phyloP scores from a whole-genome alignment of 2,329 filamentous ascomycete genomes.

The Fusarium equiseti region DNA sequence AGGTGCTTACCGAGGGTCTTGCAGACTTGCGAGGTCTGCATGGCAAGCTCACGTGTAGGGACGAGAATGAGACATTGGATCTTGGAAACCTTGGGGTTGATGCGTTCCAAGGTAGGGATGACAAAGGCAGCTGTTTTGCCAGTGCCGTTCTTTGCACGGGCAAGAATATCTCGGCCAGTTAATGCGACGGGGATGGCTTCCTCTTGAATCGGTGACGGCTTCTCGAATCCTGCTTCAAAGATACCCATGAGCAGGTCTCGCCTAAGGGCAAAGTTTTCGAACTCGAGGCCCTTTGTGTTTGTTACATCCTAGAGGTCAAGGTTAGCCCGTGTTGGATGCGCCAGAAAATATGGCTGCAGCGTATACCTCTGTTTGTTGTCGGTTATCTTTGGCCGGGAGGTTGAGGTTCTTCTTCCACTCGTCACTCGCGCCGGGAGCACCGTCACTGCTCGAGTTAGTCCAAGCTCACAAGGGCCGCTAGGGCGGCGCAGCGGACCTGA shows the following conservation, averaged over 20 bases:
- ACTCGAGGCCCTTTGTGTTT: conserved; percentile 96
- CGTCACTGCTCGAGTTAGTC: conserved; percentile 61
- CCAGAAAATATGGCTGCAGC: conserved; percentile 4
- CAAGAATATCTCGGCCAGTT: conserved; percentile 93
- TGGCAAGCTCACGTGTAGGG: conserved; percentile 93
- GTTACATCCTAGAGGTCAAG: conserved; percentile 82
- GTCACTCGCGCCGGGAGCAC: conserved; percentile 59
- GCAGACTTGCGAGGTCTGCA: conserved; percentile 99
- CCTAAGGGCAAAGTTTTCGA: conserved; percentile 96
- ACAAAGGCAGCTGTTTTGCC: conserved; percentile 99
- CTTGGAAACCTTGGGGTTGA: conserved; percentile 96
- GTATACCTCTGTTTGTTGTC: conserved; percentile 82
- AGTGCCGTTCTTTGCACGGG: conserved; percentile 97
- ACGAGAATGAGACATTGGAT: conserved; percentile 97
- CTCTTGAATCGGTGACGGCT: conserved; percentile 98
- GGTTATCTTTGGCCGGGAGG: conserved; percentile 77
- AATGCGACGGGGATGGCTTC: conserved; percentile 97
- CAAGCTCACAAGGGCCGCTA: conserved; percentile 43
- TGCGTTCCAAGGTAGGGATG: conserved; percentile 92
- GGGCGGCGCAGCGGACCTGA: conserved; percentile 54
- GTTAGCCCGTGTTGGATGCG: conserved; percentile 33
- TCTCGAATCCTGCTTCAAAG: conserved; percentile 98
- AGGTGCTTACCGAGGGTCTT: conserved; percentile 98
- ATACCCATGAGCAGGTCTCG: conserved; percentile 98
- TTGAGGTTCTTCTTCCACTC: conserved; percentile 83